Percentiles rank a stretch among this genome's conserved stretches.
Conservation (phyloP, 305 asterid genomes). For the Fraxinus ornus region DNA sequence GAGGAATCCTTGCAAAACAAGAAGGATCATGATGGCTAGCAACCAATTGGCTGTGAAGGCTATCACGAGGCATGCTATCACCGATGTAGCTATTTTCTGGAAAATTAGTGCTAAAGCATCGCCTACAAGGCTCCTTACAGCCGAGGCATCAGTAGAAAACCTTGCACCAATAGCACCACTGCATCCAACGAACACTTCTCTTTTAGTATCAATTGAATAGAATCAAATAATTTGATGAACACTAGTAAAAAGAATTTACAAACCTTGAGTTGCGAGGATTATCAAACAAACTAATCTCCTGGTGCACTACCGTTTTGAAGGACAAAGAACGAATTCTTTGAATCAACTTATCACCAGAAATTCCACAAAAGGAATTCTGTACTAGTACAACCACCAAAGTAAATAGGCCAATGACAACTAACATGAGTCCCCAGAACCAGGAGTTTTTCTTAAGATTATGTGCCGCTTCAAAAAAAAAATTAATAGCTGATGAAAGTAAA, state of each 20-base stretch:
- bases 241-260: background rate
- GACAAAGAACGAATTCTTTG: conserved; percentile 63
- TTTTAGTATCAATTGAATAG: background rate
- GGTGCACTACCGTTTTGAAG: conserved; percentile 67
- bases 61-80: conserved; percentile 37
- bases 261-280: conserved; percentile 85
- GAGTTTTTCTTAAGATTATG: conserved; percentile 43
- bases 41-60: conserved; percentile 47
- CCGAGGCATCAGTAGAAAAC: conserved; percentile 51
- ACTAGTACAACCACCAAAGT: conserved; percentile 43
- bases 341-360: conserved; percentile 74
- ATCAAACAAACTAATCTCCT: conserved; percentile 86
- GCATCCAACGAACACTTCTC: conserved; percentile 7
- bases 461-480: conserved; percentile 60
- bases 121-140: conserved; percentile 41
- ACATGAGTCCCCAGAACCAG: conserved; percentile 57
- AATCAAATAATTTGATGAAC: background rate
- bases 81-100: conserved; percentile 44
- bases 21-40: conserved; percentile 5
- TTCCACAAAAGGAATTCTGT: conserved; percentile 66
- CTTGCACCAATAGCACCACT: conserved; percentile 62
- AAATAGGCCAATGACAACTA: conserved; percentile 38
- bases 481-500: conserved; percentile 57
- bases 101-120: conserved; percentile 43
- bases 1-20: too few relatives aligned